A percentile compares a stretch with the other conserved stretches of the same genome.
Evolutionary conservation across 2,329 filamentous ascomycete species (phyloP).

Genomic region (Fusarium sp.): DNA sequence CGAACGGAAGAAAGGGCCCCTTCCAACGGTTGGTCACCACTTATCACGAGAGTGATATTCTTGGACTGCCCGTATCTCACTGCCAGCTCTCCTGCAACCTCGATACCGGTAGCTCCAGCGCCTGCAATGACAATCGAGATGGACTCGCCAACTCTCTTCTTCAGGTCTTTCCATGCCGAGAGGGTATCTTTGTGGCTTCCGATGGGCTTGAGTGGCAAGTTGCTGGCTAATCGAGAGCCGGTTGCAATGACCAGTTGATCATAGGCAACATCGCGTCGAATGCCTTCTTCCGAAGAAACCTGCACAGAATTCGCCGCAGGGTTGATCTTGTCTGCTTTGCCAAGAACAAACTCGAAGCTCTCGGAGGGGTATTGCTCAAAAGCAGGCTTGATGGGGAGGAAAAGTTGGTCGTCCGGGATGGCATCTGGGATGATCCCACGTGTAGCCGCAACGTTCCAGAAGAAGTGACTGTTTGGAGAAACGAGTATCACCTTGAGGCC

Average conservation of each 20-base stretch:
- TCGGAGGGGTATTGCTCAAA: conserved; percentile 59
- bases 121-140: conserved; percentile 54
- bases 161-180: conserved; percentile 49
- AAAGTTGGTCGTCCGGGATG: conserved; percentile 60
- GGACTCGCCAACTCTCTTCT: conserved; percentile 35
- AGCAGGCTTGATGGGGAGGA: conserved; percentile 58
- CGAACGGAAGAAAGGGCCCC: conserved; percentile 47
- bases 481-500: conserved; percentile 65
- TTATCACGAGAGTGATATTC: conserved; percentile 43
- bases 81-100: conserved; percentile 53
- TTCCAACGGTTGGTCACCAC: conserved; percentile 33
- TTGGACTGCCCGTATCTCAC: conserved; percentile 46
- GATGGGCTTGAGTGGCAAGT: conserved; percentile 60
- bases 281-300: conserved; percentile 48
- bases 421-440: conserved; percentile 63
- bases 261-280: conserved; percentile 54
- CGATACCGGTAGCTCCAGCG: conserved; percentile 53
- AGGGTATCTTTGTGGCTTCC: conserved; percentile 58
- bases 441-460: conserved; percentile 68
- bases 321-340: conserved; percentile 55
- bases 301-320: conserved; percentile 51
- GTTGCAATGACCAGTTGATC: conserved; percentile 67
- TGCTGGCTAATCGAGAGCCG: conserved; percentile 57
- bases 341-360: conserved; percentile 63
- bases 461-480: conserved; percentile 65